Evolutionary conservation across 2,329 filamentous ascomycete species (phyloP), one percentile per base, ranked within the genome.

Genomic region (Chaetomium globosum): DNA sequence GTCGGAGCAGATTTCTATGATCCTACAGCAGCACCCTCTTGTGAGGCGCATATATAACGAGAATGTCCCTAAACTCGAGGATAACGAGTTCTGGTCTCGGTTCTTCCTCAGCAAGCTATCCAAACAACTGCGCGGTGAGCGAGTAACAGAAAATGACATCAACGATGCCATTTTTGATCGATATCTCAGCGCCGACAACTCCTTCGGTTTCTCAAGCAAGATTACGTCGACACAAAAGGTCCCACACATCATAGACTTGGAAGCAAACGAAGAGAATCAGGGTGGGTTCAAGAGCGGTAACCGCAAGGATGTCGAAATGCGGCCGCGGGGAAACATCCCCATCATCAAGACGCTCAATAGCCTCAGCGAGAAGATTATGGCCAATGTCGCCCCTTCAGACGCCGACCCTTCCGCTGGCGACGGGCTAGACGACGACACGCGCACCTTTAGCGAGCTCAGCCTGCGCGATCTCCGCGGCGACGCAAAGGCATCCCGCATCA

Each of bases 211-310:
- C 54, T 78, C 82, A 12, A 83, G 80, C 73, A 83, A 82, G 69
- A 81, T 86, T 56, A 80, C 85, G 69, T 59, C 66, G 10, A 80
- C 88, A 3, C 80, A 88, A 39, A 85, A 89, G 63, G 87, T 99
- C 23, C 93, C 95, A 0, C 88, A 93, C 72, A 93, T 96, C 69
- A 93, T 99, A 71, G 91, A 99, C 75, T 78, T 99, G 30, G 92
- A 94, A 74, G 95, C 90, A 33, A 99, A 99, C 74, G 95, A 98
- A 78, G 91, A 95, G 76, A 94, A 99, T 73, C 89, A 96, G 76
- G 96, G 93, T 71, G 96, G 93, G 70, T 86, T 89, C 73, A 89
- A 85, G 72, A 79, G 84, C 67, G 95, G 95, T 58, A 98, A 99
- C 75, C 84, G 89, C 60, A 92, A 94, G 63, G 93, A 98, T 74